phyloP scores from a whole-genome alignment of 129 eudicot species.

The Flaveria robusta region DNA sequence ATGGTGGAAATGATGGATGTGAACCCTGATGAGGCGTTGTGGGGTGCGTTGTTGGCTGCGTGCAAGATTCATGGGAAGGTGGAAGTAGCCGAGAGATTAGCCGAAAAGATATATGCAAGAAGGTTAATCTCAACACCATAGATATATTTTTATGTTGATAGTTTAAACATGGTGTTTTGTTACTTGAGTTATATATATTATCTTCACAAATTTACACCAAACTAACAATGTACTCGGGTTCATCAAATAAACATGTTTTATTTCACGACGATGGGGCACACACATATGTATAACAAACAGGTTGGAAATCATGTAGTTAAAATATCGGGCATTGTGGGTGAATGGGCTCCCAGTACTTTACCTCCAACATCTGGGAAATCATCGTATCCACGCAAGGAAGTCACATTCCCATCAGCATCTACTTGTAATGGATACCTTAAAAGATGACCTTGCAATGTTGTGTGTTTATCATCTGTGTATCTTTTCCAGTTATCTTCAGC shows the following conservation, averaged over 20 bases:
- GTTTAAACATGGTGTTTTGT: background rate
- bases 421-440: slow-evolving; percentile 75
- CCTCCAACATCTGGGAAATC: slow-evolving; percentile 86
- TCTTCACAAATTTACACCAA: background rate
- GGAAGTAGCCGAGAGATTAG: slow-evolving; percentile 52
- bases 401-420: slow-evolving; percentile 62
- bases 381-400: slow-evolving; percentile 52
- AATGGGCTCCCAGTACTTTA: slow-evolving; percentile 66
- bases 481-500: slow-evolving; percentile 69
- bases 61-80: slow-evolving; percentile 52
- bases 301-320: slow-evolving; percentile 58
- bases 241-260: background rate
- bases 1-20: slow-evolving; percentile 37
- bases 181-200: background rate
- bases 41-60: slow-evolving; percentile 51
- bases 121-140: slow-evolving; percentile 1
- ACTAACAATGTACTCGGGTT: background rate
- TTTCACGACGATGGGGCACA: background rate
- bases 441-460: slow-evolving; percentile 71
- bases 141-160: background rate
- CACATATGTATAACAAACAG: slow-evolving; percentile 4
- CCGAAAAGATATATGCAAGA: slow-evolving; percentile 44
- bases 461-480: slow-evolving; percentile 36
- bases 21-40: slow-evolving; percentile 47
- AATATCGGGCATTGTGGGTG: slow-evolving; percentile 65